Evolutionary conservation across 2,329 filamentous ascomycete genomes (phyloP), one percentile per base, ranked within the genome.

Genomic region (Pseudocercospora fuligena): DNA sequence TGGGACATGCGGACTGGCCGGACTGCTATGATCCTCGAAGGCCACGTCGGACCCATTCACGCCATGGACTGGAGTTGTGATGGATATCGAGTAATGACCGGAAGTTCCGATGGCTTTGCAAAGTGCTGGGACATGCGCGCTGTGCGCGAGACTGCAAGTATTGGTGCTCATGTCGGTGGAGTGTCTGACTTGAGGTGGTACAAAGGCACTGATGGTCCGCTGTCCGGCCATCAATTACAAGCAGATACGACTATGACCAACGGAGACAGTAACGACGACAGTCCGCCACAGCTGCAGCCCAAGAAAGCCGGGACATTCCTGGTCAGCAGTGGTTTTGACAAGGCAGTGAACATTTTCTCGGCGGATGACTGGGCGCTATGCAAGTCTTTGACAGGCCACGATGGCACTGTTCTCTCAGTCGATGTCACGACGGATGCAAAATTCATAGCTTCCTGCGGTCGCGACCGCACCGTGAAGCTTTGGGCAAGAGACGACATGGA

Each of bases 111-210:
- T 76, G 94, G 94, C 19, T 98, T 95, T 87, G 89, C 97, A 75
- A 98, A 97, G 80, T 97, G 94, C 80, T 99, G 95, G 95, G 95
- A 99, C 77, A 86, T 99, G 61, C 89, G 95, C 54, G 94, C 95
- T 74, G 94, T 98, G 58, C 88, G 91, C 73, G 89, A 90, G 69
- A 90, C 88, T 0, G 94, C 92, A 12, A 92, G 91, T 19, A 91
- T 99, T 56, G 95, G 94, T 58, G 94, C 95, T 6, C 95, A 99
- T 78, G 90, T 88, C 59, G 94, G 93, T 70, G 91, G 95, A 36
- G 94, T 99, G 7, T 95, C 93, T 0, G 95, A 99, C 78, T 82
- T 99, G 69, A 86, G 93, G 69, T 98, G 95, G 93, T 98, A 91
- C 82, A 96, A 95, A 79, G 94, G 95, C 1, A 82, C 87, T 1